Base-by-base conservation (phyloP, 2,329 filamentous ascomycete genomes). In the Clonostachys sp. region DNA sequence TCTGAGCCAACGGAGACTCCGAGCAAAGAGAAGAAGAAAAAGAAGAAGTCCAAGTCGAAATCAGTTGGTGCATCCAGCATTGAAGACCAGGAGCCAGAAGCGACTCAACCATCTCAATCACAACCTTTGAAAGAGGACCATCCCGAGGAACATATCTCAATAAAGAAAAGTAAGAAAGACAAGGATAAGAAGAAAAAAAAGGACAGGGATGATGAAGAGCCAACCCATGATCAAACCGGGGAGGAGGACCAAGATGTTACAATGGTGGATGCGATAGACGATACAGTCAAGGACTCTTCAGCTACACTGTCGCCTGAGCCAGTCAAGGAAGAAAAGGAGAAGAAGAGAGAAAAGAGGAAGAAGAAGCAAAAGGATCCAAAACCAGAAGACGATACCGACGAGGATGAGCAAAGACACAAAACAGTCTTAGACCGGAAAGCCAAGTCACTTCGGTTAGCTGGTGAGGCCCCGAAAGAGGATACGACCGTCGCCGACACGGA, bases 391-490 rank as follows among this genome's bases (percentile, higher is more conserved):
- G 53, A 56, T n/a, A 51, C 58, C 1, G 54, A 58, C 6, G 57
- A 60, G 35, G 55, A 61, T 33, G 61, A 63, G 12, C 55, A 62
- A 34, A 63, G 72, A 20, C 72, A 81, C 57, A 80, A 73, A 50
- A 63, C 70, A 1, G 65, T 84, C 5, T 64, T 84, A 34, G 71
- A 78, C 41, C 81, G 80, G 54, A 73, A 76, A 38, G 67, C 74
- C 17, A 84, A 78, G 54, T 78, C 79, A 1, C 62, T 83, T 34
- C 74, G 73, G 50, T 64, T 73, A 49, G 67, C 73, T 5, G 65
- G 45, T 12, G 18, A 45, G 8, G 41, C 41, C 1, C 18, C 73
- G 41, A 70, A 72, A 48, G 56, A 62, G 2, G 55, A 58, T 33
- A 57, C 60, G 34, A 56, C 61, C n/a, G 54, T 60, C 0, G 63